Conservation (phyloP, 2,329 filamentous ascomycete genomes). For the Xylariomycetidae sp. region DNA sequence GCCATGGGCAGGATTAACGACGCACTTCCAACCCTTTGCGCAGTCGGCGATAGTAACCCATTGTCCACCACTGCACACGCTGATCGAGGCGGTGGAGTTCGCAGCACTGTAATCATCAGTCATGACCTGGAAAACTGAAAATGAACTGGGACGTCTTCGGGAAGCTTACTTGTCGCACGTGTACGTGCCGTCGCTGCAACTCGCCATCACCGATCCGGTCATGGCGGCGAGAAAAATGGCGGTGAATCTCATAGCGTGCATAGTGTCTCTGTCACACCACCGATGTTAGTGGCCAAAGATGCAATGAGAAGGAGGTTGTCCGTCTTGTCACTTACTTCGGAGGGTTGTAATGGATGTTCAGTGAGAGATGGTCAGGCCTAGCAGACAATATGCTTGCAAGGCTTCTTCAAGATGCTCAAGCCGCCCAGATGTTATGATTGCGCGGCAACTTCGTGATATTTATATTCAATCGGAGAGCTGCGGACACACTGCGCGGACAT, state of each 20-base stretch:
- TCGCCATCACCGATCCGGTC: conserved; percentile 1
- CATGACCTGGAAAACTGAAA: not conserved
- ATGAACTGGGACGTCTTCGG: not conserved
- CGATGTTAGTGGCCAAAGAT: too few species aligned
- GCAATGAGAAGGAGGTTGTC: too few species aligned
- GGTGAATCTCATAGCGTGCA: conserved; percentile 1
- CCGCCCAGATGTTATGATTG: too few species aligned
- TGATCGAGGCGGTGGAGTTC: conserved; percentile 1
- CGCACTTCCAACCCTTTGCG: conserved; percentile 2
- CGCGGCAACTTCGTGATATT: too few species aligned
- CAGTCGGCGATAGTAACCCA: conserved; percentile 3
- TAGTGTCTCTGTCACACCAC: not conserved
- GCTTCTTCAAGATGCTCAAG: too few species aligned
- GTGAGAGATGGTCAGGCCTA: too few species aligned
- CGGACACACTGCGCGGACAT: too few species aligned
- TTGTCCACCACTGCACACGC: conserved; percentile 2
- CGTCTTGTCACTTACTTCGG: too few species aligned
- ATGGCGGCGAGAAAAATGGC: conserved; percentile 2
- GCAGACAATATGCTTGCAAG: too few species aligned
- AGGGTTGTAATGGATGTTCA: too few species aligned
- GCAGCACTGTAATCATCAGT: not conserved
- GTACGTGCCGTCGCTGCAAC: conserved; percentile 4
- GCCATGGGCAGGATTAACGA: conserved; percentile 2
- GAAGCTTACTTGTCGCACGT: conserved; percentile 5
- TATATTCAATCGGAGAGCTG: too few species aligned